These are phyloP conservation scores for Rhizopus microsporus DNA, from an alignment of 371 early-diverging fungal genomes.

Conservation along the genomic window DNA sequence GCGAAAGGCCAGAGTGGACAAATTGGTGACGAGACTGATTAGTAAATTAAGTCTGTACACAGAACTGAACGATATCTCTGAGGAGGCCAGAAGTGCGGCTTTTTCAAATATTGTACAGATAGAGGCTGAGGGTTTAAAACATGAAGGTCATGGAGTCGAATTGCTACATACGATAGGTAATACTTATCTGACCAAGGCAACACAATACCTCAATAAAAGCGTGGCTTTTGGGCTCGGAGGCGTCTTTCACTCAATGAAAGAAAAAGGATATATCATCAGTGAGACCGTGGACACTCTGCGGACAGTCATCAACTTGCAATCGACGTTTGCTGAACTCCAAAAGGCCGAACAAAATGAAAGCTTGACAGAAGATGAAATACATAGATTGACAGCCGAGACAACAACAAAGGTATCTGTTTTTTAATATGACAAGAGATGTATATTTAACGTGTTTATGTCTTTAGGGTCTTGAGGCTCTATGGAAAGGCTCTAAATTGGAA, in stretches of 20 bases:
- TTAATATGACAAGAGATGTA: not conserved
- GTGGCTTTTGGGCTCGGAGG: slow-evolving; percentile 75
- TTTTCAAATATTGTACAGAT: slow-evolving; percentile 69
- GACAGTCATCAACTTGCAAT: slow-evolving; percentile 89
- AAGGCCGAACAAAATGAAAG: slow-evolving; percentile 83
- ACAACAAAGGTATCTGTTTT: slow-evolving; percentile 55
- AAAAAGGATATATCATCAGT: slow-evolving; percentile 83
- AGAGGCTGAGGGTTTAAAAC: slow-evolving; percentile 88
- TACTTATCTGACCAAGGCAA: slow-evolving; percentile 84
- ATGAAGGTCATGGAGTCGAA: slow-evolving; percentile 90
- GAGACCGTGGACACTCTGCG: slow-evolving; percentile 89
- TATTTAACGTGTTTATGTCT: not conserved
- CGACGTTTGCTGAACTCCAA: slow-evolving; percentile 81
- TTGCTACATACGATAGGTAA: slow-evolving; percentile 90
- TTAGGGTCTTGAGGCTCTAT: slow-evolving; percentile 86
- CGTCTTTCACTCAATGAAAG: slow-evolving; percentile 66
- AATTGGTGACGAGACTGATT: slow-evolving; percentile 69
- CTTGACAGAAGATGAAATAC: slow-evolving; percentile 60
- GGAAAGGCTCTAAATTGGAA: slow-evolving; percentile 91
- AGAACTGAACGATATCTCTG: slow-evolving; percentile 55
- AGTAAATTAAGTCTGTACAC: slow-evolving; percentile 79
- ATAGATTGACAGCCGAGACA: slow-evolving; percentile 70
- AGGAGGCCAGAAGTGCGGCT: slow-evolving; percentile 31
- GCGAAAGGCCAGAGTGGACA: slow-evolving; percentile 71
- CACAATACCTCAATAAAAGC: slow-evolving; percentile 73